These are phyloP conservation scores for Physocladia obscura DNA, from an alignment of 192 early-diverging fungal genomes.

Conservation along the genomic window DNA sequence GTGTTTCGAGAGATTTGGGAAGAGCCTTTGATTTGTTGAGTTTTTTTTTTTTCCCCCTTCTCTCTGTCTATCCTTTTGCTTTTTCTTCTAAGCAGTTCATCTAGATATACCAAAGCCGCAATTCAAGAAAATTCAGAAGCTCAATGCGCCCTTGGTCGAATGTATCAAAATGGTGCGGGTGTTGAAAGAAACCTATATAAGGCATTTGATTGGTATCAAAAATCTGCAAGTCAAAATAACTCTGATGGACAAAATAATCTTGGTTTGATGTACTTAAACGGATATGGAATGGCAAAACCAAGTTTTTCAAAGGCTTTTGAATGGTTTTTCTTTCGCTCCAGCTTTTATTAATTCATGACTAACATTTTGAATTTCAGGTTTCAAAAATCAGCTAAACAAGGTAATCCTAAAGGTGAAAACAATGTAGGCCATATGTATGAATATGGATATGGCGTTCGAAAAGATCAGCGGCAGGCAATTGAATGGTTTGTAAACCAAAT, in stretches of 20 bases:
- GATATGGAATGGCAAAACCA: not conserved
- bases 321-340: constrained; percentile 5
- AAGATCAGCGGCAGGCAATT: not conserved
- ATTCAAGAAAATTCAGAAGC: constrained; percentile 26
- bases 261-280: constrained; percentile 13
- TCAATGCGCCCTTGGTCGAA: constrained; percentile 16
- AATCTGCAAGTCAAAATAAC: constrained; percentile 27
- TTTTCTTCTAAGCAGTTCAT: not conserved
- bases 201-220: constrained; percentile 38
- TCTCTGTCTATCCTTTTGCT: not conserved
- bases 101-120: constrained; percentile 33
- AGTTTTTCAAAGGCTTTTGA: constrained; percentile 3
- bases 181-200: not conserved
- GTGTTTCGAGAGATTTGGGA: constrained; percentile 1
- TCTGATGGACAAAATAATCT: constrained; percentile 15
- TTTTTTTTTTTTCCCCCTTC: constrained; percentile 1
- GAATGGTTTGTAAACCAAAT: not conserved
- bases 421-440: constrained; percentile 35
- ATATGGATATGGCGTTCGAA: constrained; percentile 12
- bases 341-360: not conserved
- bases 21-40: not conserved
- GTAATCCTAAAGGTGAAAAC: constrained; percentile 14
- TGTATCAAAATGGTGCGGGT: constrained; percentile 35
- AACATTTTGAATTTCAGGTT: not conserved
- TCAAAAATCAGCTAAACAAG: not conserved